Percentiles rank a stretch among this genome's conserved stretches.
Conservation (phyloP, 23 red algal genomes). For the Gracilaria gracilis region DNA sequence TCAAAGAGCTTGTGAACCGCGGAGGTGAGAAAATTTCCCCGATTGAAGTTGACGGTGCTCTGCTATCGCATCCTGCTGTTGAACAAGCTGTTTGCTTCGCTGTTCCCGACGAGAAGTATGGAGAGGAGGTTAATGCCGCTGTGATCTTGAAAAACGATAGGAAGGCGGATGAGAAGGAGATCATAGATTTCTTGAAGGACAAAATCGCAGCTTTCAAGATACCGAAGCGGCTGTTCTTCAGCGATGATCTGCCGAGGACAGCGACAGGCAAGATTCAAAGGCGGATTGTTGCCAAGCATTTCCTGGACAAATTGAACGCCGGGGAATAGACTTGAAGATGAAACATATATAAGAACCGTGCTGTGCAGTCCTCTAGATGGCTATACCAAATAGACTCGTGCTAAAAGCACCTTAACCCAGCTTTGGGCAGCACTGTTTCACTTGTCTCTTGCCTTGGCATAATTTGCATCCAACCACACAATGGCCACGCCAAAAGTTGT, state of each 20-base stretch:
- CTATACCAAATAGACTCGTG: too few species aligned
- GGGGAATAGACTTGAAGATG: neutral
- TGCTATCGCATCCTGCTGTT: constrained; percentile 75
- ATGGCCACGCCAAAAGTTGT: too few species aligned
- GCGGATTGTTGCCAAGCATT: constrained; percentile 80
- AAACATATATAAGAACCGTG: neutral
- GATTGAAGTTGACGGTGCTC: constrained; percentile 84
- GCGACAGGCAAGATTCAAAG: constrained; percentile 92
- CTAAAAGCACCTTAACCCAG: too few species aligned
- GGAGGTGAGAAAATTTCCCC: constrained; percentile 98
- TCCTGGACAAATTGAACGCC: constrained; percentile 57
- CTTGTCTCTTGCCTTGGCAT: too few species aligned
- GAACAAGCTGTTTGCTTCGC: constrained; percentile 91
- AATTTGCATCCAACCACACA: too few species aligned
- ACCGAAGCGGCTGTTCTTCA: constrained; percentile 84
- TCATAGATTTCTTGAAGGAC: constrained; percentile 61
- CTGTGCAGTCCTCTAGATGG: too few species aligned
- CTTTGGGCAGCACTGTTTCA: too few species aligned
- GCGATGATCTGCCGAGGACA: constrained; percentile 75
- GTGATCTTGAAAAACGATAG: constrained; percentile 76
- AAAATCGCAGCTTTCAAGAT: constrained; percentile 88
- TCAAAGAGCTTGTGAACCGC: constrained; percentile 98
- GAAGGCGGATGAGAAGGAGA: constrained; percentile 42
- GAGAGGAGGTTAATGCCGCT: constrained; percentile 89
- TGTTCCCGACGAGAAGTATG: constrained; percentile 92